phyloP scores from a whole-genome alignment of 192 early-diverging fungal genomes.

The Umbelopsis sp. region DNA sequence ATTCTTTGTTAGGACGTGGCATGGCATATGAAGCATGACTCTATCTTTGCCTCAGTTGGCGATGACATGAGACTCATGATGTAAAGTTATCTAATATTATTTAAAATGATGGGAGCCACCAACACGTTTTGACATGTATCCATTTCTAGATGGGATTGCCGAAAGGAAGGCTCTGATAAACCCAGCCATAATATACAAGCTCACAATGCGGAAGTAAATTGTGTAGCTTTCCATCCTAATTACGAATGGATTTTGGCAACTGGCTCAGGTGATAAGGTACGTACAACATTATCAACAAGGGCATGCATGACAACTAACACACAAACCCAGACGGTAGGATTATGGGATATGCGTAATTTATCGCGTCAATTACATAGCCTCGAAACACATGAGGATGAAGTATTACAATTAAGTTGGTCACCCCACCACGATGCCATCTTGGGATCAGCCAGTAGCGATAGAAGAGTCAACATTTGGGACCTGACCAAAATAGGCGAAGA shows the following conservation, averaged over 20 bases:
- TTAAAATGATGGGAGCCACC: background rate
- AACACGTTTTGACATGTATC: slow-evolving; percentile 5
- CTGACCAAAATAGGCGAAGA: slow-evolving; percentile 94
- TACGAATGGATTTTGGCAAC: slow-evolving; percentile 91
- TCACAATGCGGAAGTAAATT: slow-evolving; percentile 93
- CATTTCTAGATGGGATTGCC: slow-evolving; percentile 85
- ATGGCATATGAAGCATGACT: slow-evolving; percentile 83
- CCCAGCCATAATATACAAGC: slow-evolving; percentile 81
- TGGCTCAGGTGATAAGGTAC: slow-evolving; percentile 88
- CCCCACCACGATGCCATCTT: slow-evolving; percentile 90
- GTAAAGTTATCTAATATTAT: slow-evolving; percentile 41
- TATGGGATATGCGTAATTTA: slow-evolving; percentile 97
- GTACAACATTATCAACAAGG: background rate
- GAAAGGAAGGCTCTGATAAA: slow-evolving; percentile 60
- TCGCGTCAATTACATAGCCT: slow-evolving; percentile 83
- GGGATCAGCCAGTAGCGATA: slow-evolving; percentile 87
- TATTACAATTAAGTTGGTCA: slow-evolving; percentile 91
- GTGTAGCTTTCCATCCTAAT: slow-evolving; percentile 90
- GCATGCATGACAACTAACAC: background rate
- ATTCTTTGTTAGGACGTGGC: slow-evolving; percentile 75
- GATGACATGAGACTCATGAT: slow-evolving; percentile 93
- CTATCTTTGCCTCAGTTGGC: slow-evolving; percentile 94
- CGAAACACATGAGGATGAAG: slow-evolving; percentile 89
- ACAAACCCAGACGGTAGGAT: slow-evolving; percentile 68
- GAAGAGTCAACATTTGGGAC: slow-evolving; percentile 95